Base-by-base conservation (phyloP, 805 yeast genomes). In the Alloascoidea hylecoeti region DNA sequence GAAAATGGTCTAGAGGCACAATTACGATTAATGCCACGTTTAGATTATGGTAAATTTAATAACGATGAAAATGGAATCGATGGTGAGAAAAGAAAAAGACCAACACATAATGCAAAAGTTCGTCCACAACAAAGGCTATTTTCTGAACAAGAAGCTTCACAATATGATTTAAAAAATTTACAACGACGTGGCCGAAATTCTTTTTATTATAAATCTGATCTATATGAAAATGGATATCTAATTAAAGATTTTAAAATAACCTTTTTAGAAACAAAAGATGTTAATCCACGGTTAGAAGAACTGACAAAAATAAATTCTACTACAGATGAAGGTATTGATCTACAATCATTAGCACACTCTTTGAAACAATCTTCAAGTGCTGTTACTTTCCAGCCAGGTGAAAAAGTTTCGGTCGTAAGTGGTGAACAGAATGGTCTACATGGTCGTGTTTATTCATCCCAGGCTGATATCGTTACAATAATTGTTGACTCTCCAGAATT, bases 1-100 rank as follows among this genome's bases (percentile, higher is more conserved):
- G 97, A 92, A 51, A 89, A 84, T 53, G 97, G 96, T 38, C 69
- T 92, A 48, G 97, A 89, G 55, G 97, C 85, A n/a, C 72, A 94
- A 49, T 75, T 94, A 48, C 84, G 84, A 52, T 65, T 92, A 45
- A 94, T 92, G 23, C 98, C 98, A 28, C 75, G 98, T 50, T 60
- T 92, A 42, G 96, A 89, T 55, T 89, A 92, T 57, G 95, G 95
- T 41, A 74, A 77, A 46, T 43, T 55, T 4, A 36, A 44, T 9
- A 33, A 17, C n/a, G 44, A 38, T 3, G 64, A 68, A 35, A 67
- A 62, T 44, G 60, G 60, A 34, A 65, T 61, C 23, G 70, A 69
- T 42, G 83, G 75, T 44, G 72, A 72, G 50, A 75, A 67, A 47
- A 57, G 66, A 37, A 58, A 63, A 12, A 59, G 67, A 38, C 55